These are phyloP conservation scores for Beauveria bassiana DNA, from an alignment of 2,329 filamentous ascomycete genomes.

Conservation along the genomic window DNA sequence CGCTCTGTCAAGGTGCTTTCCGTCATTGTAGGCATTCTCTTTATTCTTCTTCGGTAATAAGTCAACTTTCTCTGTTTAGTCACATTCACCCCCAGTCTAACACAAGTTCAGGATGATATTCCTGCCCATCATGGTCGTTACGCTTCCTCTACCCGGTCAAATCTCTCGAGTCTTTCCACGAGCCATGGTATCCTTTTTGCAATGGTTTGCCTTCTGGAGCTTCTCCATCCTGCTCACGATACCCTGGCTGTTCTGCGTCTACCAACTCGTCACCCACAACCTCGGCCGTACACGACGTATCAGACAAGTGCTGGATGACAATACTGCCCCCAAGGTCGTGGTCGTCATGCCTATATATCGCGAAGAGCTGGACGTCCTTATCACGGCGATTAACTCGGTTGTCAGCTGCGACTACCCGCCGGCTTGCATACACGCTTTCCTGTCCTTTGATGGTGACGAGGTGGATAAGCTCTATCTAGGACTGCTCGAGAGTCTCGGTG, in stretches of 20 bases:
- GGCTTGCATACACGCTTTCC: conserved; percentile 86
- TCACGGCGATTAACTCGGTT: conserved; percentile 83
- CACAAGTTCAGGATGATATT: conserved; percentile 61
- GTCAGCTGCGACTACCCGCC: conserved; percentile 91
- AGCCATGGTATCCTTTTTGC: conserved; percentile 54
- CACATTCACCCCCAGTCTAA: conserved; percentile 9
- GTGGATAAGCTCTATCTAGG: conserved; percentile 84
- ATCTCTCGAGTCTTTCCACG: conserved; percentile 72
- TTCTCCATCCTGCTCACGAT: conserved; percentile 79
- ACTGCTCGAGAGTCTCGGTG: conserved; percentile 76
- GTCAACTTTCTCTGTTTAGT: conserved; percentile 42
- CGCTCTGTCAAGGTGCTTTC: conserved; percentile 75
- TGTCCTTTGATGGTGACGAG: conserved; percentile 88
- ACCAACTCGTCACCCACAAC: conserved; percentile 80
- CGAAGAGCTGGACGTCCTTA: conserved; percentile 74
- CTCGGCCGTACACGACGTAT: conserved; percentile 75
- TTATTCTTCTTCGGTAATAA: conserved; percentile 49
- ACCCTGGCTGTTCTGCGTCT: conserved; percentile 90
- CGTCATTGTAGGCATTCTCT: conserved; percentile 65
- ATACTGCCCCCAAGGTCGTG: conserved; percentile 84
- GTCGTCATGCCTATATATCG: conserved; percentile 97
- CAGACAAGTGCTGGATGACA: conserved; percentile 75
- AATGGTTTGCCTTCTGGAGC: conserved; percentile 94
- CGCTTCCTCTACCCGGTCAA: conserved; percentile 69
- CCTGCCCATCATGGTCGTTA: conserved; percentile 89